A percentile compares a stretch with the other conserved stretches of the same genome.
phyloP scores from a whole-genome alignment of 805 yeast species.

The Candida sonorensis region DNA sequence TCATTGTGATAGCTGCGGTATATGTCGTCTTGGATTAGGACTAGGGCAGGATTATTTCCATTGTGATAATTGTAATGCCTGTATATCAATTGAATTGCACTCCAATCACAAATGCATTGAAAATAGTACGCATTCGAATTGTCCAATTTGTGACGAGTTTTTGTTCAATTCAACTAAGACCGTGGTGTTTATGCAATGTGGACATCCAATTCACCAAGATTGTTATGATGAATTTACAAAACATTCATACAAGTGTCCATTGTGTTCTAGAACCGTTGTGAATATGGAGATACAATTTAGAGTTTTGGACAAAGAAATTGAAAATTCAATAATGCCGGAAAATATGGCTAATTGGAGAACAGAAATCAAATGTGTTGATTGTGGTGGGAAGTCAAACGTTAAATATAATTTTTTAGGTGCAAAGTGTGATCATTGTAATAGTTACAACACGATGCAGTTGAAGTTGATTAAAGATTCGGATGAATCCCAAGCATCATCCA shows the following conservation, averaged over 20 bases:
- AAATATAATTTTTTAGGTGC: slow-evolving; percentile 80
- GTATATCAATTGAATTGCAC: slow-evolving; percentile 72
- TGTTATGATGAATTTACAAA: slow-evolving; percentile 80
- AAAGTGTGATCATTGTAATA: slow-evolving; percentile 78
- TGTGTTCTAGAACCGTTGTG: slow-evolving; percentile 76
- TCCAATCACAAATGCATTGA: slow-evolving; percentile 79
- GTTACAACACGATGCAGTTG: slow-evolving; percentile 79
- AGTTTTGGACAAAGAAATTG: slow-evolving; percentile 77
- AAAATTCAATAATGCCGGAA: slow-evolving; percentile 67
- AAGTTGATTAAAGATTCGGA: slow-evolving; percentile 61
- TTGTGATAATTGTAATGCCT: slow-evolving; percentile 83
- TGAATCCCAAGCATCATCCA: not conserved
- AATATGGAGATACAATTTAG: slow-evolving; percentile 88
- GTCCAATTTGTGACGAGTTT: slow-evolving; percentile 90
- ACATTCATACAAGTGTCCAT: slow-evolving; percentile 85
- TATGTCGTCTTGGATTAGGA: slow-evolving; percentile 86
- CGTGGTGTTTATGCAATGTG: slow-evolving; percentile 89
- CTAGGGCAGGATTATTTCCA: slow-evolving; percentile 86
- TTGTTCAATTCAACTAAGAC: slow-evolving; percentile 76
- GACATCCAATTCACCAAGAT: slow-evolving; percentile 84
- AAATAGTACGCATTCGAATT: slow-evolving; percentile 81
- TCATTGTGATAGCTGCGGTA: slow-evolving; percentile 90
- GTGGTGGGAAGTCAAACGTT: slow-evolving; percentile 73
- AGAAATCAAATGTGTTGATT: slow-evolving; percentile 76
- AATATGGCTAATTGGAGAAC: slow-evolving; percentile 76